Evolutionary conservation across 805 yeast species (phyloP), one percentile per base, ranked within the genome.

Genomic region (Kodamaea leandrae): DNA sequence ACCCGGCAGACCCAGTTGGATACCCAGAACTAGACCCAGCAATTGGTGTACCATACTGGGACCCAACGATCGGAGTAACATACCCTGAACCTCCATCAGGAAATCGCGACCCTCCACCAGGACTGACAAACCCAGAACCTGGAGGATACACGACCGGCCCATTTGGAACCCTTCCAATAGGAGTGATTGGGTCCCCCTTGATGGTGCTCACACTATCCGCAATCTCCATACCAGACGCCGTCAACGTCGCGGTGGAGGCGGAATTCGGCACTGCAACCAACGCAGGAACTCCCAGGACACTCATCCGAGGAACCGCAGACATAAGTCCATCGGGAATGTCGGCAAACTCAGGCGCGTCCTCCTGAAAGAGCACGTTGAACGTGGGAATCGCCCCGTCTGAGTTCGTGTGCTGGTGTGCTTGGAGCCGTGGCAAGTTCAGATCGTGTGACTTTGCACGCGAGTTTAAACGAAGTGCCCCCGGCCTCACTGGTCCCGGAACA

Each of bases 361-460:
- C 66, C 42, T 57, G 58, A 7, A 65, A 48, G 12, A 63, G 47
- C 2, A 54, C 52, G 13, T 56, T 55, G 43, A 52, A 52, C 15
- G 46, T 46, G 14, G 47, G 48, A 3, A 27, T 24, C 5, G 42
- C 35, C 2, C 36, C 29, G 24, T 34, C 41, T 9, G 38, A 43
- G 42, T 20, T 48, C 17, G 43, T 46, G 20, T 42, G 33, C 13
- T 27, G 30, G 26, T 43, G 46, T 12, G 42, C 35, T 15, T 49
- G 52, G 45, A 61, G 49, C 33, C 50, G 52, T 2, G 63, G 71
- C 32, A 64, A 53, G 45, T 66, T 65, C n/a, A 73, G 64, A 34
- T 68, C 72, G 48, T 69, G 71, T 4, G 71, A 64, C 45, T 60
- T 63, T 6, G 74, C 68, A 19, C 76, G 50, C 19, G 61, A 58